Base-by-base conservation (phyloP, 495 filamentous ascomycete species). In the Daldinia vernicosa region DNA sequence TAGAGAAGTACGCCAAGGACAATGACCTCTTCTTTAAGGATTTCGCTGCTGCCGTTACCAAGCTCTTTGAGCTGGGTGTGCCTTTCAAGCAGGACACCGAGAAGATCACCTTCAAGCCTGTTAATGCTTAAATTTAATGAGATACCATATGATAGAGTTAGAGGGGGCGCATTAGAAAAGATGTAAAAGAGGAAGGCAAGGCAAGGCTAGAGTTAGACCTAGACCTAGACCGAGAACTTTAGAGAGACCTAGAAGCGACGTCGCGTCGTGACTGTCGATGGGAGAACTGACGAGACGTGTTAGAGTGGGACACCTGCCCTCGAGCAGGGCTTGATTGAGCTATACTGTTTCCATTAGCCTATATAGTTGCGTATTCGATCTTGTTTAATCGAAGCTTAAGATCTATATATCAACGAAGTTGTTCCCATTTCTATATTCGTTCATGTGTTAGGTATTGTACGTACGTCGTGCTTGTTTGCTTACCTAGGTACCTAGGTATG, bases 21-120 rank as follows among this genome's bases (percentile, higher is more conserved):
- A 91, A 92, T 76, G 90, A 93, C 64, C 85, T 84, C 37, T 99
- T 97, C 89, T 98, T 98, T 86, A 90, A 90, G 83, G 94, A 98
- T 76, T 99, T 99, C 82, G 77, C 89, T 6, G 89, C 89, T 8
- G 94, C 90, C 57, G 84, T 92, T 61, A 80, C 85, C 75, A 95
- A 90, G 85, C 88, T 99, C 22, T 92, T 99, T 65, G 95, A 98
- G 87, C 89, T 97, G 4, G 95, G 95, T 75, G 95, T 99, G 58
- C 94, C 95, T 14, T 99, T 99, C 75, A 79, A 86, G 72, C 81
- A 86, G 72, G 87, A 79, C 75, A 85, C 86, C 69, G 84, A 91
- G 78, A 87, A 90, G 71, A 88, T 88, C 64, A 83, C 83, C 74
- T 95, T 99, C 86, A 96, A 94, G 89, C 80, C 87, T 68, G 87